Evolutionary conservation across 2,329 filamentous ascomycete species (phyloP), one percentile per base, ranked within the genome.

Genomic region (Aureobasidium sp.): DNA sequence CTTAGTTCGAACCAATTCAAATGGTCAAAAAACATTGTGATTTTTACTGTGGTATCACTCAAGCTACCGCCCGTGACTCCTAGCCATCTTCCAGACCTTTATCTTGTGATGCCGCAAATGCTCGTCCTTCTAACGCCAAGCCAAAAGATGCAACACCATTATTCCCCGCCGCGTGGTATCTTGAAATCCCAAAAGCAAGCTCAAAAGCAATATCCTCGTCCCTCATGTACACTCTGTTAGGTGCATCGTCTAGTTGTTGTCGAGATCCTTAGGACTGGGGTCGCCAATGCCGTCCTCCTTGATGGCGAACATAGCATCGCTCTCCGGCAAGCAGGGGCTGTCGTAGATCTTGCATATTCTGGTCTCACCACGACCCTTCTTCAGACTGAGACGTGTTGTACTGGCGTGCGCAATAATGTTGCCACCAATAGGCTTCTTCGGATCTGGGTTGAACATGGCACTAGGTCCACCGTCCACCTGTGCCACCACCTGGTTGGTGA

Each of bases 261-360:
- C 93, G 73, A 93, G 76, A 70, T 99, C 94, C 80, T 99, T 99
- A 48, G 94, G 93, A 63, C 88, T 90, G 48, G 94, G 94, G 73
- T 99, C 94, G 34, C 91, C 91, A 70, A 99, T 99, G 45, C 94
- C 94, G 73, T 97, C 91, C 75, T 97, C 95, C 62, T 90, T 91
- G 73, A 99, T 99, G 50, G 94, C 93, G 77, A 99, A 99, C 68
- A 97, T 77, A 72, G 91, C 96, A 74, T 99, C 95, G 69, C 91
- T 95, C 77, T 99, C 94, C 0, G 94, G 94, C 66, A 99, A 78
- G 75, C 94, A 99, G 2, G 94, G 94, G 68, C 92, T 97, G 76
- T 99, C 95, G 73, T 99, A 99, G 65, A 99, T 99, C 81, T 97
- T 99, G 78, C 94, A 96, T 67, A 99, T 90, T 78, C 94, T 85